Percentiles rank a stretch among this genome's conserved stretches.
These are phyloP conservation scores for Amanita muscaria DNA, from an alignment of 768 basidiomycete genomes.

Conservation along the genomic window DNA sequence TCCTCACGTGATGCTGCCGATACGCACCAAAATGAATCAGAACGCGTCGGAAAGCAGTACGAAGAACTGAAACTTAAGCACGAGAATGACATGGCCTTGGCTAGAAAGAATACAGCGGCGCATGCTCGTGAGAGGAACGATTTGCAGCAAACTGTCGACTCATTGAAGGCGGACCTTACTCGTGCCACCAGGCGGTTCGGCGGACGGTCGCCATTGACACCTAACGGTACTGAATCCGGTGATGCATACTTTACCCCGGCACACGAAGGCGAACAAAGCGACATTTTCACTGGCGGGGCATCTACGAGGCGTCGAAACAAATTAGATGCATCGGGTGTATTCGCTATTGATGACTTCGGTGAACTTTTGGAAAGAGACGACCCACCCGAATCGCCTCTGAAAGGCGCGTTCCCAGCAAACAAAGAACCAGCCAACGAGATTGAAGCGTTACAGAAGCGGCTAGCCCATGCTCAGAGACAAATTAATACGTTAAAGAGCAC, in stretches of 20 bases:
- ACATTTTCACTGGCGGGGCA: slow-evolving; percentile 58
- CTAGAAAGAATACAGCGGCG: slow-evolving; percentile 79
- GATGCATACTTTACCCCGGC: slow-evolving; percentile 52
- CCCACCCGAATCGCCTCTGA: slow-evolving; percentile 8
- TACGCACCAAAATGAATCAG: slow-evolving; percentile 78
- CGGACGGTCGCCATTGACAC: slow-evolving; percentile 54
- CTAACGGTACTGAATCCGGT: slow-evolving; percentile 35
- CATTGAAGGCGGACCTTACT: slow-evolving; percentile 61
- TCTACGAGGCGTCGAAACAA: slow-evolving; percentile 51
- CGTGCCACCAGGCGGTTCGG: slow-evolving; percentile 60
- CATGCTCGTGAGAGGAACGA: slow-evolving; percentile 91
- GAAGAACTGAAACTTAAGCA: slow-evolving; percentile 83
- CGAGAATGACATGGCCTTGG: slow-evolving; percentile 90
- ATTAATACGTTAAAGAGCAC: slow-evolving; percentile 75
- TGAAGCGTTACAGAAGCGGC: slow-evolving; percentile 68
- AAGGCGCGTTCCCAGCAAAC: slow-evolving; percentile 44
- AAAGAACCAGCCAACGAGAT: slow-evolving; percentile 77
- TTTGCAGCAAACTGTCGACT: slow-evolving; percentile 72
- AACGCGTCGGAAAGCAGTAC: slow-evolving; percentile 52
- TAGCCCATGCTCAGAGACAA: slow-evolving; percentile 83
- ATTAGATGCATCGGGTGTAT: slow-evolving; percentile 40
- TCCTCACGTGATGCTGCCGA: slow-evolving; percentile 69
- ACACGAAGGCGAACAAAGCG: slow-evolving; percentile 43
- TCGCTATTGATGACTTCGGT: slow-evolving; percentile 27
- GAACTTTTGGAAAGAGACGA: slow-evolving; percentile 6